Base-by-base conservation (phyloP, 1,284 basidiomycete species). In the Sporisorium reilianum region DNA sequence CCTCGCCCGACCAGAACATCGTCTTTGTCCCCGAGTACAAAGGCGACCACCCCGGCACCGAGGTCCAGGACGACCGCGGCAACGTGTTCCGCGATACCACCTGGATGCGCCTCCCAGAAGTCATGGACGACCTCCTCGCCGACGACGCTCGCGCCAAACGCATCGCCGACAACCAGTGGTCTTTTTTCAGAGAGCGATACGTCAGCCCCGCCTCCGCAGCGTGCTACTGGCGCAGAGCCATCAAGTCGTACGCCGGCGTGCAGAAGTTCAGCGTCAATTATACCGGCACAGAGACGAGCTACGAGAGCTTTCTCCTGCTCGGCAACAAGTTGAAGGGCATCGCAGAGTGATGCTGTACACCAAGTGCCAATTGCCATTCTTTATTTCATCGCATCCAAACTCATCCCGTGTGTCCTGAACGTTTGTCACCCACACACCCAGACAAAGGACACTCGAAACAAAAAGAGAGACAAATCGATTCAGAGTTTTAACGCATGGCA, bases 1-100 rank as follows among this genome's bases (percentile, higher is more conserved):
- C 32, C 10, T 77, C 73, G 44, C 75, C 77, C n/a, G 80, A 82
- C 51, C 80, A 82, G 42, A 82, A 82, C 77, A 82, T 82, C 44
- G 80, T 82, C 42, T 80, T 74, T 25, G 74, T 82, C 22, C 80
- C 80, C 52, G 61, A 67, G 25, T 72, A 64, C 45, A 49, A 64
- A 12, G 64, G 57, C 30, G 64, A 54, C 1, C 20, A 67, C 5
- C 55, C 45, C 1, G 77, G 74, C 7, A 46, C 64, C 5, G 62
- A 72, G 28, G 75, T 77, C 1, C 61, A 79, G 54, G 77, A 77
- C 41, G 75, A 74, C 12, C 22, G 68, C 5, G 72, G 69, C 7
- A 32, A 69, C 10, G 46, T 54, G 9, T 51, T 59, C 4, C 16
- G 51, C 12, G 75, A 78, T 59, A 52, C 58, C 8, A 79, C 80